Evolutionary conservation across 257 asterid genomes (phyloP).

Genomic region (Primulina tabacum): DNA sequence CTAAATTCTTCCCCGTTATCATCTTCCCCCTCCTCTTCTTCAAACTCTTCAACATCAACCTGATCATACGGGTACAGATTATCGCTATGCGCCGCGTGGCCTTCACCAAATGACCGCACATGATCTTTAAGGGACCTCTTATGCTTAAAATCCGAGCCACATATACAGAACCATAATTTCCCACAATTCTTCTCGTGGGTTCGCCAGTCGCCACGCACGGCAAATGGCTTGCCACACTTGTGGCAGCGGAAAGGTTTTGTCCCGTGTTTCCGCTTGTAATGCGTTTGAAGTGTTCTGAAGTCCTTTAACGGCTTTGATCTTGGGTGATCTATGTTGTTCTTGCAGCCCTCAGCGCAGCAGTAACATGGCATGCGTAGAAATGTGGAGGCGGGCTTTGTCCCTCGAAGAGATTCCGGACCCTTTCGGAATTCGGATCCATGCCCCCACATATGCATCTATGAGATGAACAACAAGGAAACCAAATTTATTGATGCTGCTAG

Average conservation of each 20-base stretch:
- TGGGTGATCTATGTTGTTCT: conserved; percentile 80
- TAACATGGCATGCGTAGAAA: conserved; percentile 72
- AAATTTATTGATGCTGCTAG: background rate
- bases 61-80: conserved; percentile 31
- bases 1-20: conserved; percentile 25
- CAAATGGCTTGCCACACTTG: conserved; percentile 70
- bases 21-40: conserved; percentile 29
- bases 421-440: conserved; percentile 84
- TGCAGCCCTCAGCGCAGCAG: conserved; percentile 90
- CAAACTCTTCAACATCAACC: conserved; percentile 9
- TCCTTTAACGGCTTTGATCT: conserved; percentile 82
- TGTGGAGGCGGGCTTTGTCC: conserved; percentile 64
- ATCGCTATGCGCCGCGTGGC: conserved; percentile 71
- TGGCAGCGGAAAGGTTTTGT: conserved; percentile 65
- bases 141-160: conserved; percentile 92
- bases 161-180: conserved; percentile 71
- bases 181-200: conserved; percentile 96
- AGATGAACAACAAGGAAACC: background rate
- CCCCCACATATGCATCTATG: conserved; percentile 95
- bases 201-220: conserved; percentile 92
- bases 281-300: conserved; percentile 84
- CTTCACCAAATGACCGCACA: conserved; percentile 67
- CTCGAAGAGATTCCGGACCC: conserved; percentile 87
- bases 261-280: conserved; percentile 87
- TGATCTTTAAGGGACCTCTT: conserved; percentile 89